phyloP scores from a whole-genome alignment of 2,329 filamentous ascomycete genomes.

The Stemphylium vesicarium region DNA sequence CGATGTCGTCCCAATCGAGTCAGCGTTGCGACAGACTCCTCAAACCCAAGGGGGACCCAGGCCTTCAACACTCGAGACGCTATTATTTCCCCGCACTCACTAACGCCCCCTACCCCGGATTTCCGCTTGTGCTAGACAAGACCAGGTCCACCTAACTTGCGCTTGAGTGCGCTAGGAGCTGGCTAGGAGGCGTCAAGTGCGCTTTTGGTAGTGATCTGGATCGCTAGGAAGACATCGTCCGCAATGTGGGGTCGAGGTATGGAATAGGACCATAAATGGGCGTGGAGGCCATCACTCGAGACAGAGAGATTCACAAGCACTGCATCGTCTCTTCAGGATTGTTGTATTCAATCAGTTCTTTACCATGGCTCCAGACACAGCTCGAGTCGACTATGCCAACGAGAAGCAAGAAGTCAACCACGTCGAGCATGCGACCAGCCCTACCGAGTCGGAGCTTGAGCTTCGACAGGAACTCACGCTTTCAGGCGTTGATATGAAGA shows the following conservation, averaged over 20 bases:
- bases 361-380: conserved; percentile 2
- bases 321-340: no score
- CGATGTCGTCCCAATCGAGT: conserved; percentile 24
- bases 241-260: conserved; percentile 6
- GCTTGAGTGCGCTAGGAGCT: conserved; percentile 1
- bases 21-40: conserved; percentile 16
- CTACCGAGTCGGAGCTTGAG: conserved; percentile 29
- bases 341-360: neutral
- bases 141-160: neutral
- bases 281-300: neutral
- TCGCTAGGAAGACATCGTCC: conserved; percentile 11
- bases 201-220: conserved; percentile 7
- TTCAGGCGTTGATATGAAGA: conserved; percentile 44
- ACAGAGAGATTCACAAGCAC: neutral
- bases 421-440: conserved; percentile 32
- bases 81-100: conserved; percentile 34
- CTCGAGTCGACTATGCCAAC: conserved; percentile 17
- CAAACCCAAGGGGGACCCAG: conserved; percentile 6
- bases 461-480: conserved; percentile 34
- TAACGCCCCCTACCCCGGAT: conserved; percentile 30
- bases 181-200: conserved; percentile 1
- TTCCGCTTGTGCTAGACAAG: conserved; percentile 15
- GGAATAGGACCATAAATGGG: neutral
- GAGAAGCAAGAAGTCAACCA: conserved; percentile 34
- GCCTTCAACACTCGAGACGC: conserved; percentile 5